Base-by-base conservation (phyloP, 2,329 filamentous ascomycete species). In the Cercospora sesami region DNA sequence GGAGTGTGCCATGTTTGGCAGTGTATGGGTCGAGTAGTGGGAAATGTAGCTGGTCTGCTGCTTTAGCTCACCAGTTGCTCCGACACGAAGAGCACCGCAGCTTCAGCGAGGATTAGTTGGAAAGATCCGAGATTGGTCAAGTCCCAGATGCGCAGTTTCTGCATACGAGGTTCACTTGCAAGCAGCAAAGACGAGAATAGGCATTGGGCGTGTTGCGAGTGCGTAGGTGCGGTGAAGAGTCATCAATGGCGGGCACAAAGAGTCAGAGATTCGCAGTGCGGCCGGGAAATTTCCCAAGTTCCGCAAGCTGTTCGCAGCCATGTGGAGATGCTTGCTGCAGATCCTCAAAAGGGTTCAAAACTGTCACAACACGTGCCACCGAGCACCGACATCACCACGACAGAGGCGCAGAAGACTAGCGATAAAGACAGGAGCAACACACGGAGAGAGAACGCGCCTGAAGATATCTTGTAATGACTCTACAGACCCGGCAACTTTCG, bases 111-210 rank as follows among this genome's bases (percentile, higher is more conserved):
- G 57, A 73, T 60, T 63, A 72, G 66, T 58, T 74, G 70, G 30
- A 74, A 72, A 18, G 74, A 74, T 65, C 73, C 71, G 51, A 73
- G 68, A 64, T 72, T 73, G 21, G 72, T 68, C 39, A 76, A 66
- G 68, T 78, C 74, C 74, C 75, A 75, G 45, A 74, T 67, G 53
- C 74, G 72, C 65, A 74, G 55, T 61, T 77, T 74, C 71, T 76
- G 72, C 75, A 78, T 78, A 57, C 68, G 67, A 71, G 51, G 39
- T 39, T 36, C 16, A 42, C 58, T 16, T 60, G 42, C 26, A 55
- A 59, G 36, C 28, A 31, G 26, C 7, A 16, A 48, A 45, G 48
- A 48, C n/a, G 26, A 42, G 31, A 23, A 61, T n/a, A 61, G 58
- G 42, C 64, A 66, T 61, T 30, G 58, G 30, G 63, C 57, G 28